These are phyloP conservation scores for Dryas drummondii DNA, from an alignment of 306 rosid species.

Conservation along the genomic window DNA sequence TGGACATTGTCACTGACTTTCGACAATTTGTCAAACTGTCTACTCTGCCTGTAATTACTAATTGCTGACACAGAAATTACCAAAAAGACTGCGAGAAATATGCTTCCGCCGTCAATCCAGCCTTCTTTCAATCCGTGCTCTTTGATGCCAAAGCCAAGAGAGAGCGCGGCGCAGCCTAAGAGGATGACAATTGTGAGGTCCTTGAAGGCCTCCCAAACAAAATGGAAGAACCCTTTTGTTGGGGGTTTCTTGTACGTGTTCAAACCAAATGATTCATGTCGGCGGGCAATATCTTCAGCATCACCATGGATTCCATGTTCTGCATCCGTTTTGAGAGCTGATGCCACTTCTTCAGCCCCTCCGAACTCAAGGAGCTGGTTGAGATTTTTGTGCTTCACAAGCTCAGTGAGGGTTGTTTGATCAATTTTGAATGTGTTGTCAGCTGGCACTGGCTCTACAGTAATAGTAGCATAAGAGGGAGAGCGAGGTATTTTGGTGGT, in stretches of 20 bases:
- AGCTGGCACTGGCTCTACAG: background rate
- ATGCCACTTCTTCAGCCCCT: constrained; percentile 40
- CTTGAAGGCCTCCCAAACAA: constrained; percentile 36
- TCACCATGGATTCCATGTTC: constrained; percentile 30
- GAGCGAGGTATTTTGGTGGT: background rate
- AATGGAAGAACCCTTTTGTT: constrained; percentile 25
- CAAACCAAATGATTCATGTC: constrained; percentile 34
- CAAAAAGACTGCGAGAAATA: constrained; percentile 31
- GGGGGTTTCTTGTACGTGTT: constrained; percentile 37
- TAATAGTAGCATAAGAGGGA: constrained; percentile 28
- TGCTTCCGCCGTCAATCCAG: constrained; percentile 44
- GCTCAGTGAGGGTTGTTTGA: constrained; percentile 16
- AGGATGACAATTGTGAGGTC: constrained; percentile 42
- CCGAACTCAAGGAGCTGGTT: constrained; percentile 18
- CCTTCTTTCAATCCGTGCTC: constrained; percentile 42
- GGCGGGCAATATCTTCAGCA: constrained; percentile 6
- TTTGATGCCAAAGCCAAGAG: constrained; percentile 41
- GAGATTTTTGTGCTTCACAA: constrained; percentile 40
- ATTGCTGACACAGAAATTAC: constrained; percentile 35
- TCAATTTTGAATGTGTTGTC: constrained; percentile 14
- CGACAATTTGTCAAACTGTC: constrained; percentile 43
- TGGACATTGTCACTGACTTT: constrained; percentile 33
- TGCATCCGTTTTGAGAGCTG: constrained; percentile 23
- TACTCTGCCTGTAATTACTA: constrained; percentile 33
- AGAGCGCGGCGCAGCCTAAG: constrained; percentile 37